A percentile compares a stretch with the other conserved stretches of the same genome.
Conservation (phyloP, 306 rosid species). For the Calophaca sinica region DNA sequence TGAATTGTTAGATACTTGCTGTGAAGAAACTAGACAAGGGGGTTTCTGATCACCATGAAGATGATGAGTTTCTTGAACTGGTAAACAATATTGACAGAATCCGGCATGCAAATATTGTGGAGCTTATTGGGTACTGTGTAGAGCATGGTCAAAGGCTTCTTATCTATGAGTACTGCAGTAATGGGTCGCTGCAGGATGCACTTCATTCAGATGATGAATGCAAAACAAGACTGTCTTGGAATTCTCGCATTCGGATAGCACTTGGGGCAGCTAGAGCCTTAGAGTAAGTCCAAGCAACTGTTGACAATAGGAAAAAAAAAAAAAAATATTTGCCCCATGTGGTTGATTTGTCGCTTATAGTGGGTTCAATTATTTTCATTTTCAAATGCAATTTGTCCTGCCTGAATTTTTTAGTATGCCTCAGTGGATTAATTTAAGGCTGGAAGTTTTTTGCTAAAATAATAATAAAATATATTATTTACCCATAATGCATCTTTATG, state of each 20-base stretch:
- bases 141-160: constrained; percentile 93
- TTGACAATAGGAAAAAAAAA: background rate
- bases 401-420: background rate
- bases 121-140: constrained; percentile 82
- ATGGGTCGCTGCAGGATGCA: constrained; percentile 78
- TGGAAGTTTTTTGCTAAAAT: background rate
- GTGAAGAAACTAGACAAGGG: constrained; percentile 85
- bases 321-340: background rate
- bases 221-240: constrained; percentile 75
- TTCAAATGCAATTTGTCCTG: constrained; percentile 8
- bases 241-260: constrained; percentile 84
- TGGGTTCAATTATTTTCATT: background rate
- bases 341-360: background rate
- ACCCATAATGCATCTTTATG: constrained; percentile 19
- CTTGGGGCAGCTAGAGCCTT: constrained; percentile 96
- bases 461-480: constrained; percentile 29
- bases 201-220: constrained; percentile 79
- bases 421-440: background rate
- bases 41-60: constrained; percentile 71
- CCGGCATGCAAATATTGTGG: constrained; percentile 80
- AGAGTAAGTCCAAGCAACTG: constrained; percentile 68
- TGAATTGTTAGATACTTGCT: constrained; percentile 74
- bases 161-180: constrained; percentile 79
- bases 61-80: constrained; percentile 80
- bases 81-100: constrained; percentile 76